These are phyloP conservation scores for Ricinus communis DNA, from an alignment of 345 rosid species.

Conservation along the genomic window DNA sequence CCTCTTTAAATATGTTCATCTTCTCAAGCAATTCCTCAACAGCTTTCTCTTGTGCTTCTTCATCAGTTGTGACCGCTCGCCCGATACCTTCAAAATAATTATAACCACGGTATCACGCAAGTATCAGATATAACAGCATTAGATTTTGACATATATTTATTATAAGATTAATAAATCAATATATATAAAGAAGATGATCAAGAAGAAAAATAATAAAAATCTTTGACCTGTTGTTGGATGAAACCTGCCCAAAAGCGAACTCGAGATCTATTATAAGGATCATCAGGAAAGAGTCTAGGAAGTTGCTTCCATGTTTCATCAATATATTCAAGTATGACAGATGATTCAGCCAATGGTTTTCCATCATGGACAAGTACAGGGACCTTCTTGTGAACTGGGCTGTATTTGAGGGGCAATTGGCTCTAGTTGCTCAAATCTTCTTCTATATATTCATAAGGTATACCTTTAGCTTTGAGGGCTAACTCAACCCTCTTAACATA, in stretches of 20 bases:
- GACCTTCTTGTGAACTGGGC: slow-evolving; percentile 27
- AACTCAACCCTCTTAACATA: slow-evolving; percentile 20
- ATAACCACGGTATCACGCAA: not conserved
- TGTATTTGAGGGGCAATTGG: slow-evolving; percentile 17
- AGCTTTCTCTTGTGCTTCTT: slow-evolving; percentile 33
- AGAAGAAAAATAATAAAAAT: no score
- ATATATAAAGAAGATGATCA: no score
- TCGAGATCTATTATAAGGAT: slow-evolving; percentile 26
- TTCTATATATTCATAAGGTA: slow-evolving; percentile 19
- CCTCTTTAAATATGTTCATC: slow-evolving; percentile 24
- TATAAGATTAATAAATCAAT: no score
- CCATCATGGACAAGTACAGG: not conserved
- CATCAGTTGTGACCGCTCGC: slow-evolving; percentile 25
- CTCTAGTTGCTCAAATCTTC: slow-evolving; percentile 32
- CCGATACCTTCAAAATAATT: slow-evolving; percentile 1
- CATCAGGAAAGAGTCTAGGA: slow-evolving; percentile 28
- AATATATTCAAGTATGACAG: slow-evolving; percentile 26
- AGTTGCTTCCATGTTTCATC: slow-evolving; percentile 21
- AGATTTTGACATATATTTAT: not conserved
- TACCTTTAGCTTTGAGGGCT: slow-evolving; percentile 27
- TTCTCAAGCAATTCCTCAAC: slow-evolving; percentile 4
- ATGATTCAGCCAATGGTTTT: slow-evolving; percentile 24
- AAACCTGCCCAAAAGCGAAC: slow-evolving; percentile 27
- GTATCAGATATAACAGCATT: not conserved
- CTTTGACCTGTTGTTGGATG: slow-evolving; percentile 25